Conservation (phyloP, 306 rosid genomes). For the Cicer pinnatifidum region DNA sequence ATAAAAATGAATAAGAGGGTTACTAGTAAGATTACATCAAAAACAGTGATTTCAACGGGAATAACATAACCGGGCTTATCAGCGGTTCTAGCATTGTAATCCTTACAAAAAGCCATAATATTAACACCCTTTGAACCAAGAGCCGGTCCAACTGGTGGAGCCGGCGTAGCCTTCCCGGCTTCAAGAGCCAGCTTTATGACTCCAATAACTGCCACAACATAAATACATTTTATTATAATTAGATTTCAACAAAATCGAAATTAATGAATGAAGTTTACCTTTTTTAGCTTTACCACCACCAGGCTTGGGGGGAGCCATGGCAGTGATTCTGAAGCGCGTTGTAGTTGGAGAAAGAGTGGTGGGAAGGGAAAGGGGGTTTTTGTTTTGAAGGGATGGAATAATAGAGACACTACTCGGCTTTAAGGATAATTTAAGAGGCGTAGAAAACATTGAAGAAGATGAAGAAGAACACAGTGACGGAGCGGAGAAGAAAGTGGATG, state of each 20-base stretch:
- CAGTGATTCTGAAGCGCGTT: conserved; percentile 62
- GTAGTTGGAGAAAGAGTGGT: conserved; percentile 26
- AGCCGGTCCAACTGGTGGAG: conserved; percentile 99
- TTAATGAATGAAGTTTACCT: conserved; percentile 47
- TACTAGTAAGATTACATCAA: conserved; percentile 54
- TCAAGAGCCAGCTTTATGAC: conserved; percentile 90
- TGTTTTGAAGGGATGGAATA: conserved; percentile 29
- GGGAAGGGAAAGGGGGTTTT: conserved; percentile 35
- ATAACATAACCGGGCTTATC: conserved; percentile 94
- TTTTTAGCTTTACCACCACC: conserved; percentile 82
- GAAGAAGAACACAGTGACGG: conserved; percentile 44
- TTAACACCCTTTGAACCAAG: conserved; percentile 97
- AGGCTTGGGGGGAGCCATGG: conserved; percentile 99
- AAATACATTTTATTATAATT: neutral
- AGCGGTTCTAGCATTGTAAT: conserved; percentile 92
- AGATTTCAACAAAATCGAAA: neutral
- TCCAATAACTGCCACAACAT: conserved; percentile 67
- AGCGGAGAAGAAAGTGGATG: conserved; percentile 54
- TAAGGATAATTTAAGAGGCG: conserved; percentile 57
- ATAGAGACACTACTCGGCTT: conserved; percentile 34
- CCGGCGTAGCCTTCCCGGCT: conserved; percentile 99
- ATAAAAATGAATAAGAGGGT: neutral
- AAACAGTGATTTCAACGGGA: conserved; percentile 97
- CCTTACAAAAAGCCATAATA: conserved; percentile 97
- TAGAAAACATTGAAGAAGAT: conserved; percentile 59